Percentiles rank a stretch among this genome's conserved stretches.
phyloP scores from a whole-genome alignment of 2,329 filamentous ascomycete genomes.

The Penicillium sp. region DNA sequence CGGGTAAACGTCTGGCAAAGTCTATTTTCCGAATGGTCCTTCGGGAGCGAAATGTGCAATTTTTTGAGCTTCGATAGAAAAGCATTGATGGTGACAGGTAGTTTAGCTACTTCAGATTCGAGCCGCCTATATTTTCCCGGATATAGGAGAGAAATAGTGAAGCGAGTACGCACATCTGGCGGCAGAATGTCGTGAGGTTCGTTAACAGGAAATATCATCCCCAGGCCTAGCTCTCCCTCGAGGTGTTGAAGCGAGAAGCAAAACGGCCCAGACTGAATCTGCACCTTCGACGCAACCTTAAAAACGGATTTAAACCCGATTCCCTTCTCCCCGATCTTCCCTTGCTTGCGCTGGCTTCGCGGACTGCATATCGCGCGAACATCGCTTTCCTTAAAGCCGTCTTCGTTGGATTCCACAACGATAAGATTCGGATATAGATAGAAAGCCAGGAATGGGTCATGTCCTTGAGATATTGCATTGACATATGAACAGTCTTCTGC shows the following conservation, averaged over 20 bases:
- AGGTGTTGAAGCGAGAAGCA: constrained; percentile 12
- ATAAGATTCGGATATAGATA: not conserved
- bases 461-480: not conserved
- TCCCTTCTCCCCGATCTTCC: not conserved
- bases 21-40: too few relatives aligned
- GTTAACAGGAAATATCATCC: constrained; percentile 4
- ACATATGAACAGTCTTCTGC: constrained; percentile 7
- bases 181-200: not conserved
- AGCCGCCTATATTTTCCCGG: not conserved
- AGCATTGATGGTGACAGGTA: not conserved
- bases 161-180: not conserved
- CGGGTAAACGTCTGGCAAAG: not conserved
- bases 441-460: not conserved
- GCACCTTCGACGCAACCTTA: constrained; percentile 2
- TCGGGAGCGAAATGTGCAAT: not conserved
- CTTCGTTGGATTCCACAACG: constrained; percentile 4
- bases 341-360: not conserved
- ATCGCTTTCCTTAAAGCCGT: constrained; percentile 13
- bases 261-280: constrained; percentile 15
- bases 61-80: not conserved
- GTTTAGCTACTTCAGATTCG: not conserved
- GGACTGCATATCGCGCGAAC: constrained; percentile 4
- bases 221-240: not conserved
- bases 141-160: not conserved
- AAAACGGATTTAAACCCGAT: not conserved